Base-by-base conservation (phyloP, 495 filamentous ascomycete species). In the Hypoxylon crocopeplum region DNA sequence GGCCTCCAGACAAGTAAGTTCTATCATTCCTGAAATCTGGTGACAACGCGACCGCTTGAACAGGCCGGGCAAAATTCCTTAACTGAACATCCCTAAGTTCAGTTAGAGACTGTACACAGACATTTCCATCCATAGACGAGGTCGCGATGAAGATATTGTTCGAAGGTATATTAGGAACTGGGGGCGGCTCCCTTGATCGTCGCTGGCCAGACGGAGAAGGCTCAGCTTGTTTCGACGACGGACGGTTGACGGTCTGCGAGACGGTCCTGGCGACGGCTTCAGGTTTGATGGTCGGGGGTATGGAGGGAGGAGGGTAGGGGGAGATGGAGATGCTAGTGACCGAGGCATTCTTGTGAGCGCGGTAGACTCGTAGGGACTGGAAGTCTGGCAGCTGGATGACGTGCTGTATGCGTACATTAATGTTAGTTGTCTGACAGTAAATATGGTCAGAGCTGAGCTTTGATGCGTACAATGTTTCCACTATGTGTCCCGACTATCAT, bases 401-500 rank as follows among this genome's bases (percentile, higher is more conserved):
- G 80, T 98, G 89, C 92, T 96, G 59, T 20, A 17, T 51, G 55
- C 13, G 41, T 46, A 22, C 7, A 33, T 48, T 29, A 59, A 40
- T 7, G 37, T 25, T 20, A 22, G 10, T 15, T 13, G 7, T 13
- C 24, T 16, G 8, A 27, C n/a, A n/a, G n/a, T n/a, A 29, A 29
- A 29, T 34, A 3, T 13, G 3, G 5, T 13, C 7, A 10, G 32
- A 7, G 2, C 12, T 12, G 5, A 5, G 3, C 12, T 34, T 11
- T 13, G 34, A n/a, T 39, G 42, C 89, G 83, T 80, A 96, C 92
- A 64, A 98, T 91, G 66, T 94, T 96, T 61, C 94, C 94, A 75
- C 96, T 97, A 72, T 98, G 94, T 3, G 95, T 97, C 60, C 94
- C 94, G 58, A 95, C 78, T 49, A 98, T 88, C 92, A 97, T 96